These are phyloP conservation scores for Margaritispora aquatica DNA, from an alignment of 495 filamentous ascomycete genomes.

Conservation along the genomic window DNA sequence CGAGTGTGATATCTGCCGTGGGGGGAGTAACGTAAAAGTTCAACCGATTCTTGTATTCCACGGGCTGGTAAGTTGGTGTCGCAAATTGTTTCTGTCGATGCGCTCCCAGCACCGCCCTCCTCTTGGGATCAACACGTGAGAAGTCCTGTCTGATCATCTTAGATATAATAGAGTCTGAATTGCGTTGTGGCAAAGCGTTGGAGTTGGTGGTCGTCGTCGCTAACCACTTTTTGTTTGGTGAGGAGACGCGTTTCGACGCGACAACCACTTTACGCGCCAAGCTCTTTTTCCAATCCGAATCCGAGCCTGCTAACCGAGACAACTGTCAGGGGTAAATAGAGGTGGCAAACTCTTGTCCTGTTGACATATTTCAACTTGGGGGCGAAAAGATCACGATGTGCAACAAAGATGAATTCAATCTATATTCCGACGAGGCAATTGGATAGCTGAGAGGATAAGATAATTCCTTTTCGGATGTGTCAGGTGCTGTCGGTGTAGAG, in stretches of 20 bases:
- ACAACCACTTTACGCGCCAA: not conserved
- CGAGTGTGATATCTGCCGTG: conserved; percentile 89
- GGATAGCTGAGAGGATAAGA: not conserved
- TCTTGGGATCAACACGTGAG: conserved; percentile 73
- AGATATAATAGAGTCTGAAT: conserved; percentile 1
- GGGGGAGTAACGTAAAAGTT: conserved; percentile 90
- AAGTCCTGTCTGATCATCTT: conserved; percentile 69
- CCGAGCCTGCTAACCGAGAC: not conserved
- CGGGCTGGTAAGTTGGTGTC: conserved; percentile 58
- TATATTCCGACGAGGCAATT: conserved; percentile 9
- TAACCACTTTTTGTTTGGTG: not conserved
- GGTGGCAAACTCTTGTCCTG: not conserved
- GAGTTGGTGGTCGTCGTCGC: not conserved
- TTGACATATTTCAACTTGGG: not conserved
- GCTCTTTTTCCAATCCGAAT: not conserved
- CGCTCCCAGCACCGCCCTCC: conserved; percentile 59
- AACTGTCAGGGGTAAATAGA: not conserved
- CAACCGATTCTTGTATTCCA: conserved; percentile 76
- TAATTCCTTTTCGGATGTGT: not conserved
- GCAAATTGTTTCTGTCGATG: conserved; percentile 85
- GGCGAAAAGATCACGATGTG: conserved; percentile 10
- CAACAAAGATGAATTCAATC: conserved; percentile 13
- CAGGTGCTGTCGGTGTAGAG: not conserved
- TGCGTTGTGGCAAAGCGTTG: not conserved
- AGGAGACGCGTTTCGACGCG: conserved; percentile 25